Conservation (phyloP, 257 asterid genomes). For the Mentha longifolia region DNA sequence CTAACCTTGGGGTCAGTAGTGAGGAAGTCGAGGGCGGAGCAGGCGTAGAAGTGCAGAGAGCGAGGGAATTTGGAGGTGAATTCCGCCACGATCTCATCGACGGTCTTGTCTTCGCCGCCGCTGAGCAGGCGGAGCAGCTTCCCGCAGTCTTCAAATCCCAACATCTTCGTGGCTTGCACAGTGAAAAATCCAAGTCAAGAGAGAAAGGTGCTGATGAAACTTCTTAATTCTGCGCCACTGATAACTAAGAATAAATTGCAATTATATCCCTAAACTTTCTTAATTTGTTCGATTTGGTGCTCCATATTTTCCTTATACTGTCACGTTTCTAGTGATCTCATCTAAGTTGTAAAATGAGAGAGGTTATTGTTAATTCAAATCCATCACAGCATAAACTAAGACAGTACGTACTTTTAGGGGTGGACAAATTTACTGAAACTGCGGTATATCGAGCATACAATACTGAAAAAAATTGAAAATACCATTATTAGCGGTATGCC, state of each 20-base stretch:
- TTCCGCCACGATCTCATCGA: slow-evolving; percentile 71
- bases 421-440: no score
- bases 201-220: slow-evolving; percentile 19
- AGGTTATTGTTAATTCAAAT: no score
- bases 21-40: slow-evolving; percentile 77
- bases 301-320: background rate
- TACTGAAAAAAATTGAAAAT: no score
- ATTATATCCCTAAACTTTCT: background rate
- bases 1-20: slow-evolving; percentile 61
- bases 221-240: slow-evolving; percentile 17
- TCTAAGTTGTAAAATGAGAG: no score
- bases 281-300: slow-evolving; percentile 6
- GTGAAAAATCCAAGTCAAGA: slow-evolving; percentile 22
- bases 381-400: no score
- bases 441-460: no score
- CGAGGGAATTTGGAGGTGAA: slow-evolving; percentile 58
- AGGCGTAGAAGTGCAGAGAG: slow-evolving; percentile 57
- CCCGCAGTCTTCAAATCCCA: slow-evolving; percentile 62
- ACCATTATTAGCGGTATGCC: no score
- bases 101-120: slow-evolving; percentile 65
- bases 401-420: no score
- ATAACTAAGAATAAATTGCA: background rate
- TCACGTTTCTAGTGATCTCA: no score
- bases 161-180: slow-evolving; percentile 40
- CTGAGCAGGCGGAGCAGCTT: slow-evolving; percentile 61